Conservation (phyloP, 192 early-diverging fungal genomes). For the Coemansia sp. region DNA sequence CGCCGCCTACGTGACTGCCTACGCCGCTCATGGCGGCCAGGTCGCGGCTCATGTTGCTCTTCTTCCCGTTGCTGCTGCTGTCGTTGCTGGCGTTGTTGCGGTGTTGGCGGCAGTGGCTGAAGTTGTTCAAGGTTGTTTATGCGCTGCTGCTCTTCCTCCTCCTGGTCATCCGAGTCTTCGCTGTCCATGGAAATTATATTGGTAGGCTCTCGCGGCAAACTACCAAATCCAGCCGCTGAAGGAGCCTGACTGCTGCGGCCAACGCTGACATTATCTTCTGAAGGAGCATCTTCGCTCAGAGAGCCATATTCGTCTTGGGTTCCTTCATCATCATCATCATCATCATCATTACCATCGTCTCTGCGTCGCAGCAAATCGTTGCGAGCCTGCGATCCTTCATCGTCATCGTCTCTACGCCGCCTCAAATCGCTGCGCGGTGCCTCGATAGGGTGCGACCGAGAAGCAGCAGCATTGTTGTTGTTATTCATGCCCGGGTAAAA, state of each 20-base stretch:
- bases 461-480: neutral
- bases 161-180: neutral
- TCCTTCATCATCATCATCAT: no score
- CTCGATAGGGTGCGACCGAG: neutral
- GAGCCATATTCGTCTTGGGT: neutral
- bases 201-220: neutral
- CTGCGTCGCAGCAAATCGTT: no score
- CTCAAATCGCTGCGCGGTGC: slow-evolving; percentile 21
- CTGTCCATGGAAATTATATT: neutral
- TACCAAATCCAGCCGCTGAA: neutral
- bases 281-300: neutral
- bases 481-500: slow-evolving; percentile 1
- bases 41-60: neutral
- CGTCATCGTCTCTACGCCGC: slow-evolving; percentile 14
- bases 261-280: neutral
- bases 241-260: neutral
- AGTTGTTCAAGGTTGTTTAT: neutral
- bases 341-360: no score
- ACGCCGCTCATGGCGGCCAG: neutral
- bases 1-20: neutral
- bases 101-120: neutral
- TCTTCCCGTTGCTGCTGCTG: neutral
- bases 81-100: neutral
- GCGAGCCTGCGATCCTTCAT: neutral
- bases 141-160: neutral